phyloP scores from a whole-genome alignment of 495 filamentous ascomycete genomes.

The Sordaria brevicollis region DNA sequence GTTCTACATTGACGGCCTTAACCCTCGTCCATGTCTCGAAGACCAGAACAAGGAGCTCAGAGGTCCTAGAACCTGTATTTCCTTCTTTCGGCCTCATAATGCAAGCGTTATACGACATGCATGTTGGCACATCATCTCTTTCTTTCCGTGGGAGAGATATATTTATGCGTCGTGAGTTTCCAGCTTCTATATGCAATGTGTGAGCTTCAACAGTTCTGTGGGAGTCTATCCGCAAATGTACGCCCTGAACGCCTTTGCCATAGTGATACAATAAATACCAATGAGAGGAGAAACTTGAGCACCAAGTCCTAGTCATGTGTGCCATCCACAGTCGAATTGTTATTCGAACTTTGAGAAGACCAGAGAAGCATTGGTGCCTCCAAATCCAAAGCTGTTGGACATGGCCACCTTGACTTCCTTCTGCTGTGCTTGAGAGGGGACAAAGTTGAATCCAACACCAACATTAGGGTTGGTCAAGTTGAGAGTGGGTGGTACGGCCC shows the following conservation, averaged over 20 bases:
- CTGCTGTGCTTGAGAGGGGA: slow-evolving; percentile 59
- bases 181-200: background rate
- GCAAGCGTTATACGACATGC: background rate
- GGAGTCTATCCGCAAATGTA: background rate
- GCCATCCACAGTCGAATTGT: background rate
- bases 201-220: background rate
- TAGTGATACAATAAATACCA: background rate
- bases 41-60: background rate
- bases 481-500: slow-evolving; percentile 74
- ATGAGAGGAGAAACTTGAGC: background rate
- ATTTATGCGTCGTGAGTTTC: background rate
- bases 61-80: background rate
- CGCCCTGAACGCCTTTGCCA: background rate
- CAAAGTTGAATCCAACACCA: slow-evolving; percentile 80
- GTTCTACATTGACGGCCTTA: background rate
- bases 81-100: background rate
- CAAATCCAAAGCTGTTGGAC: slow-evolving; percentile 97
- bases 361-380: slow-evolving; percentile 86
- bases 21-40: background rate
- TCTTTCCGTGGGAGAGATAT: background rate
- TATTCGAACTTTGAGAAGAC: slow-evolving; percentile 55
- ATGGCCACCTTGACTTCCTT: slow-evolving; percentile 63
- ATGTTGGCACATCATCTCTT: too few relatives aligned
- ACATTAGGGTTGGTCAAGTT: slow-evolving; percentile 62
- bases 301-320: background rate